These are phyloP conservation scores for Hypoxylon sp. DNA, from an alignment of 2,329 filamentous ascomycete species.

Conservation along the genomic window DNA sequence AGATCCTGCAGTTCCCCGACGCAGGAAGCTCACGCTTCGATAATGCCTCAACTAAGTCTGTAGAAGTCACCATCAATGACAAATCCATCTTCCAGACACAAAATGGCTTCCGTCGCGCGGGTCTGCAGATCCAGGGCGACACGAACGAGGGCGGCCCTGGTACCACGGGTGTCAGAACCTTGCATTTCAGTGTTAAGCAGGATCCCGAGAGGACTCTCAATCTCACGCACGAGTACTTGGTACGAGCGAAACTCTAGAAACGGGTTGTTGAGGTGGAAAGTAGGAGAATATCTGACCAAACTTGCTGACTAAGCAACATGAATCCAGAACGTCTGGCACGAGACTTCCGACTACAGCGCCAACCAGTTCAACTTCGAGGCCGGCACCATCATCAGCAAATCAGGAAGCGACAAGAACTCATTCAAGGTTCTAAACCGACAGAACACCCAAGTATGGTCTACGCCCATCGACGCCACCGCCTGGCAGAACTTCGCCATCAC, in stretches of 20 bases:
- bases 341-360: conserved; percentile 50
- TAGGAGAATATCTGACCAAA: neutral
- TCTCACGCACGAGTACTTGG: conserved; percentile 55
- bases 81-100: conserved; percentile 62
- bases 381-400: conserved; percentile 56
- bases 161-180: conserved; percentile 50
- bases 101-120: conserved; percentile 62
- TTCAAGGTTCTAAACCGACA: conserved; percentile 60
- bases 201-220: conserved; percentile 51
- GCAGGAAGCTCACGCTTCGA: conserved; percentile 59
- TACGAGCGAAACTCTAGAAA: conserved; percentile 22
- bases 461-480: conserved; percentile 59
- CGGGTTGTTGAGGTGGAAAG: neutral
- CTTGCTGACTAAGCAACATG: conserved; percentile 11
- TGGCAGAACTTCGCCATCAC: conserved; percentile 75
- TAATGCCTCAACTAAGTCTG: conserved; percentile 54
- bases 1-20: conserved; percentile 50
- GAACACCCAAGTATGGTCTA: conserved; percentile 59
- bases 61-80: conserved; percentile 63
- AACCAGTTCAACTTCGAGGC: conserved; percentile 57
- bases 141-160: conserved; percentile 58
- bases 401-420: conserved; percentile 56
- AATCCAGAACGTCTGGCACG: conserved; percentile 55
- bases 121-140: conserved; percentile 61
- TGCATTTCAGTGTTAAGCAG: conserved; percentile 54